Evolutionary conservation across 768 basidiomycete species (phyloP), one percentile per base, ranked within the genome.

Genomic region (Kwoniella pini): DNA sequence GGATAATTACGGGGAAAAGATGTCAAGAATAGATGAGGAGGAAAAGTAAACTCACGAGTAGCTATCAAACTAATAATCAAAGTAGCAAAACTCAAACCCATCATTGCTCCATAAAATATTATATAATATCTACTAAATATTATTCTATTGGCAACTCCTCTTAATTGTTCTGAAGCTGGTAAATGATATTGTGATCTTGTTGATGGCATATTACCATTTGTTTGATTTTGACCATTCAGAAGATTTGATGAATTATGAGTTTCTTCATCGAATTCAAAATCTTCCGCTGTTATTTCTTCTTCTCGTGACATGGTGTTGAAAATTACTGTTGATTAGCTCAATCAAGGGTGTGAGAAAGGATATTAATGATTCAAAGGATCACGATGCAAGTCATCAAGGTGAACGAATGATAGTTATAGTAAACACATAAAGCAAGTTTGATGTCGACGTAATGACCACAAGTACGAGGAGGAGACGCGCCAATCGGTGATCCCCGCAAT

Each of bases 61-160:
- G 67, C 62, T 38, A 73, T 69, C 64, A 78, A 51, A 48, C 75
- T 76, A 52, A 78, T 59, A 0, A 76, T 68, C 12, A 78, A 67
- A 13, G 77, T 78, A 3, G 70, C 69, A 50, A 76, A 42, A 60
- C 77, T 76, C 63, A 78, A 56, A 39, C 75, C 64, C 63, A 76
- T 76, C 77, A 78, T 78, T 24, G 69, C 63, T 26, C 75, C 65
- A 45, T 78, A 78, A 44, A 76, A 78, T 36, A 75, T 49, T 48
- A 78, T 74, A 51, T 78, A 78, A 51, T 78, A 78, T 57, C 75
- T 54, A 46, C 72, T 74, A 57, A 76, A 78, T 28, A 78, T 68
- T 42, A 78, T 78, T 54, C 77, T 52, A 53, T 78, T 78, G 21
- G 77, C 77, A 2, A 78, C 71, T 4, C 77, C 77, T 56, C 70